These are phyloP conservation scores for Polygonum maritimum DNA, from an alignment of 148 eudicot species.

Conservation along the genomic window DNA sequence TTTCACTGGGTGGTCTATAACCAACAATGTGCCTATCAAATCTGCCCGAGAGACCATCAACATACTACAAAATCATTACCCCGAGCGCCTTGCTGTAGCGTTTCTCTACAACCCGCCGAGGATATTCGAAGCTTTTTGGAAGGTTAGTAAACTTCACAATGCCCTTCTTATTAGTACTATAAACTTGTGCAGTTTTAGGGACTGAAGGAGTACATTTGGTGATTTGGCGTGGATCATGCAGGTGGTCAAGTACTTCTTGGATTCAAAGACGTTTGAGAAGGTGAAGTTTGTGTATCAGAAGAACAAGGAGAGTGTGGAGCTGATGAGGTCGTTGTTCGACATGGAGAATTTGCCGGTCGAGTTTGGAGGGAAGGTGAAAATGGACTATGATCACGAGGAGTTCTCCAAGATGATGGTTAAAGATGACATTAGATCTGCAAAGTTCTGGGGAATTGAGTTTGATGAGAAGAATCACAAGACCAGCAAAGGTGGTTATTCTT, in stretches of 20 bases:
- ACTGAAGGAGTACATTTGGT: neutral
- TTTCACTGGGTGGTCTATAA: constrained; percentile 62
- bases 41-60: constrained; percentile 44
- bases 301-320: constrained; percentile 58
- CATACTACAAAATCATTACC: constrained; percentile 63
- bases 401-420: constrained; percentile 40
- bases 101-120: constrained; percentile 59
- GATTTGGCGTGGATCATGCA: constrained; percentile 11
- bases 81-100: constrained; percentile 54
- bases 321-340: constrained; percentile 54
- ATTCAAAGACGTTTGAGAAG: constrained; percentile 54
- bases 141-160: constrained; percentile 20
- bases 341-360: constrained; percentile 60
- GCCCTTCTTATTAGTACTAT: no score
- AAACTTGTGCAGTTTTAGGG: no score
- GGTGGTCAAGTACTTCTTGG: constrained; percentile 63
- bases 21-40: constrained; percentile 43
- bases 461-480: constrained; percentile 16
- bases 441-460: constrained; percentile 32
- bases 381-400: constrained; percentile 48
- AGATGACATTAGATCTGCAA: constrained; percentile 38
- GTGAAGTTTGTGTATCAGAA: constrained; percentile 66
- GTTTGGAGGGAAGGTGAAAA: constrained; percentile 50
- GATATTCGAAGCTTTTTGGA: constrained; percentile 64
- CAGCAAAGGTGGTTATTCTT: constrained; percentile 13